These are phyloP conservation scores for Globisporangium barbulae DNA, from an alignment of 352 stramenopile genomes.

Conservation along the genomic window DNA sequence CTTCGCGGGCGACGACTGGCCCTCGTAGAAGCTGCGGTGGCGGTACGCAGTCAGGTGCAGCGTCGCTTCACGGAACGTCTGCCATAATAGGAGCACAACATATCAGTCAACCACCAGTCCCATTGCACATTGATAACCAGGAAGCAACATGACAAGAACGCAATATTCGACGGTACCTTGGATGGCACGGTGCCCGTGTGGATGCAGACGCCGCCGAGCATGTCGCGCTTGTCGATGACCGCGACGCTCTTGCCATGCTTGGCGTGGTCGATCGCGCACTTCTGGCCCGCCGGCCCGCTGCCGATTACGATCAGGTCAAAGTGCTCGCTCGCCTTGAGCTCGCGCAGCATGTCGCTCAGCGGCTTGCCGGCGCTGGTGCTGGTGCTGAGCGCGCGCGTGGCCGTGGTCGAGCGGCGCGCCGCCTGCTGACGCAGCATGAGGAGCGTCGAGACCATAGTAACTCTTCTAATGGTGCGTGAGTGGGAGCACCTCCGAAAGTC, in stretches of 20 bases:
- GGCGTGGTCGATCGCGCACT: constrained; percentile 88
- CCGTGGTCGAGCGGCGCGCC: background rate
- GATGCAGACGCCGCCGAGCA: constrained; percentile 86
- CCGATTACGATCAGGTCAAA: constrained; percentile 90
- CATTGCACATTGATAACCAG: too few relatives aligned
- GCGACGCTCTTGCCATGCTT: constrained; percentile 82
- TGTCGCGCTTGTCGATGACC: constrained; percentile 88
- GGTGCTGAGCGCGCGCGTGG: constrained; percentile 7
- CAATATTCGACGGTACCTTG: constrained; percentile 39
- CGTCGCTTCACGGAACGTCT: constrained; percentile 89
- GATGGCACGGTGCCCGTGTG: constrained; percentile 88
- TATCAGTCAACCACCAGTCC: constrained; percentile 1
- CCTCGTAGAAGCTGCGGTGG: constrained; percentile 88
- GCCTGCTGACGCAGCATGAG: constrained; percentile 12
- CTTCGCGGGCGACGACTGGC: constrained; percentile 57
- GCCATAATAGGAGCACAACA: background rate
- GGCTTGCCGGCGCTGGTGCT: constrained; percentile 7
- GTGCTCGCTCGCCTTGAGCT: constrained; percentile 83
- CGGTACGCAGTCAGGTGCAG: constrained; percentile 87
- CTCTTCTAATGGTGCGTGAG: background rate
- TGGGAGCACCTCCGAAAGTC: background rate
- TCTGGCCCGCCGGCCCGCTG: constrained; percentile 84
- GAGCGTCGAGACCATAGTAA: constrained; percentile 6
- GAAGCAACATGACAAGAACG: background rate
- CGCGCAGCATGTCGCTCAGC: constrained; percentile 66